Conservation (phyloP, 257 asterid species). For the Petrea volubilis region DNA sequence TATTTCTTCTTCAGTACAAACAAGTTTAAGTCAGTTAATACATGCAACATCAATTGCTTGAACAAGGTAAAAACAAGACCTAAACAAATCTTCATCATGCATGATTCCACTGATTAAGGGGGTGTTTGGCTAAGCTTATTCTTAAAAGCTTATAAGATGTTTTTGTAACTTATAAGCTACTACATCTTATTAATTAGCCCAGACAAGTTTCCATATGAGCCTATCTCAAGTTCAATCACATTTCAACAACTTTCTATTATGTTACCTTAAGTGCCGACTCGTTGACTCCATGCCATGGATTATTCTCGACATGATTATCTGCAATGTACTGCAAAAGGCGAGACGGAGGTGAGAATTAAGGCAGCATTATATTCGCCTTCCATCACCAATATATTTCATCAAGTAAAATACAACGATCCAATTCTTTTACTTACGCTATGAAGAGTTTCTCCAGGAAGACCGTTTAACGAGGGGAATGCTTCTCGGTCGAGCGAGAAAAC, state of each 20-base stretch:
- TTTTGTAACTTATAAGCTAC: too few relatives aligned
- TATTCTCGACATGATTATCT: slow-evolving; percentile 71
- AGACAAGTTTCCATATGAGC: neutral
- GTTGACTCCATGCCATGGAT: slow-evolving; percentile 85
- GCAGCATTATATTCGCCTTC: neutral
- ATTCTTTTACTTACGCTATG: slow-evolving; percentile 66
- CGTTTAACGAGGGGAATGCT: slow-evolving; percentile 84
- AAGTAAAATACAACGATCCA: neutral
- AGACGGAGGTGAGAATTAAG: slow-evolving; percentile 12
- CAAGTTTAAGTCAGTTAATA: neutral
- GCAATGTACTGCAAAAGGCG: slow-evolving; percentile 69
- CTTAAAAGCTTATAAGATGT: too few relatives aligned
- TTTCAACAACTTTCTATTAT: slow-evolving; percentile 2
- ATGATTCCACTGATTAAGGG: too few relatives aligned
- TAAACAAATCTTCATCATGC: neutral
- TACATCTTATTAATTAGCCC: neutral
- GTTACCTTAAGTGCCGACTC: slow-evolving; percentile 89
- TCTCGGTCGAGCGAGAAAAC: slow-evolving; percentile 90
- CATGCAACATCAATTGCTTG: neutral
- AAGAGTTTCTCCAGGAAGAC: slow-evolving; percentile 85
- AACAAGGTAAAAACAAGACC: neutral
- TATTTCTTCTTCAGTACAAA: neutral
- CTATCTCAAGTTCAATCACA: neutral
- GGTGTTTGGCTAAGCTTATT: too few relatives aligned
- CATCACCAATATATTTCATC: neutral